Conservation (phyloP, 2,329 filamentous ascomycete genomes). For the Cryphonectria radicalis region DNA sequence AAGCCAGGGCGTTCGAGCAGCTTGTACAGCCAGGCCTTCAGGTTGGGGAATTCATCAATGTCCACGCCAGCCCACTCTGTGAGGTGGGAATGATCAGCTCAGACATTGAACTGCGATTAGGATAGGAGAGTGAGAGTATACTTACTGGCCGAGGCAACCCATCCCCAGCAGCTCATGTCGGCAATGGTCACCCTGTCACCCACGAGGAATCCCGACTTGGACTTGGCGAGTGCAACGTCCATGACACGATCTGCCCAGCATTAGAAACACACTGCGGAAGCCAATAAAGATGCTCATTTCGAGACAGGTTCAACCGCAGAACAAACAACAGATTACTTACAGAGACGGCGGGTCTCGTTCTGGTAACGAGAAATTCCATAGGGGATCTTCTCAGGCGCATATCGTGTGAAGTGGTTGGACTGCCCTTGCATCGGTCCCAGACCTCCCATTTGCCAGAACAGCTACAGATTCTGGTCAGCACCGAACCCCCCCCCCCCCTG, state of each 20-base stretch:
- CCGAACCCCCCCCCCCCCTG: too few species aligned
- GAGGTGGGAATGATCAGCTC: conserved; percentile 1
- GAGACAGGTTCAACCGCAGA: neutral
- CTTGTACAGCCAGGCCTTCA: conserved; percentile 78
- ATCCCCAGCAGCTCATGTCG: conserved; percentile 81
- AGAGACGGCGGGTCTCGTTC: conserved; percentile 79
- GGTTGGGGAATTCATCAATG: conserved; percentile 73
- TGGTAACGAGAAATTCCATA: conserved; percentile 83
- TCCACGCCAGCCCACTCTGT: conserved; percentile 69
- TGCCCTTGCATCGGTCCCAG: conserved; percentile 84
- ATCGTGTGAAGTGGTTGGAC: conserved; percentile 80
- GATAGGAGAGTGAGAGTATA: conserved; percentile 16
- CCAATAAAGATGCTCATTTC: neutral
- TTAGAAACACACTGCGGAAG: conserved; percentile 49
- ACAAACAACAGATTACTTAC: neutral
- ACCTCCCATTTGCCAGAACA: conserved; percentile 79
- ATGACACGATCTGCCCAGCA: conserved; percentile 59
- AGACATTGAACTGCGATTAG: neutral
- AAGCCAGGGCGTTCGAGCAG: conserved; percentile 72
- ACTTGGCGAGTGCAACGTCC: conserved; percentile 69
- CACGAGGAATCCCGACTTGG: conserved; percentile 61
- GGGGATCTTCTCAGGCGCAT: conserved; percentile 80
- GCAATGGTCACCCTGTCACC: conserved; percentile 74
- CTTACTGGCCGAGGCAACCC: conserved; percentile 63
- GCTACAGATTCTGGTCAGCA: conserved; percentile 38